Base-by-base conservation (phyloP, 768 basidiomycete species). In the Agaricus bisporus region DNA sequence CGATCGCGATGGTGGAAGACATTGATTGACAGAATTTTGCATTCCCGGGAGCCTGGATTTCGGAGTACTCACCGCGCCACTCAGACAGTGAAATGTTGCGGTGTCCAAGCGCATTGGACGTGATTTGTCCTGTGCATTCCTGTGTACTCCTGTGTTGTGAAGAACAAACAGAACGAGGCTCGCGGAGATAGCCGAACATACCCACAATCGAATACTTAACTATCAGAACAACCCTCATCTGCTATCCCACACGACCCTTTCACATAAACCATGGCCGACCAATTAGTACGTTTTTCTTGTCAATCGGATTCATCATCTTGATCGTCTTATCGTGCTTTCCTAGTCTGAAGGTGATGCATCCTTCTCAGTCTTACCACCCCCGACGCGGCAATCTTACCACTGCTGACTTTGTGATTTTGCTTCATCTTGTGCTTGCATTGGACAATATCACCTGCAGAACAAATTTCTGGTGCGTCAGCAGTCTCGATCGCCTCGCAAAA, bases 391-490 rank as follows among this genome's bases (percentile, higher is more conserved):
- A 32, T 29, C 12, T 22, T 26, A 32, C 6, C 10, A 26, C 37
- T 41, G 11, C 52, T 54, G n/a, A 54, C 53, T 15, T 41, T 39
- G 12, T 25, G 37, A 47, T 48, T 18, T 20, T 26, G 46, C 22
- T 54, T 48, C 42, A 38, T 42, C 46, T 25, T 47, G 28, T 14
- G 32, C 39, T 29, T 20, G 20, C 43, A 48, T 46, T 26, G 46
- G 53, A 39, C 29, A 36, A 50, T 32, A 32, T 32, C 32, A 48
- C 48, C 22, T 15, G 41, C 29, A 95, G 92, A 95, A 69, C 91
- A 94, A 79, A 91, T 95, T 63, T 82, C 91, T 64, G 92, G 92
- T 91, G 64, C 43, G 83, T 70, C 26, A 37, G 17, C 18, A 37
- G 17, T 12, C 45, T 55, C 20, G 35, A 38, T 37, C 18, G 32